Conservation (phyloP, 108 stramenopile species). For the Licmophora abbreviata region DNA sequence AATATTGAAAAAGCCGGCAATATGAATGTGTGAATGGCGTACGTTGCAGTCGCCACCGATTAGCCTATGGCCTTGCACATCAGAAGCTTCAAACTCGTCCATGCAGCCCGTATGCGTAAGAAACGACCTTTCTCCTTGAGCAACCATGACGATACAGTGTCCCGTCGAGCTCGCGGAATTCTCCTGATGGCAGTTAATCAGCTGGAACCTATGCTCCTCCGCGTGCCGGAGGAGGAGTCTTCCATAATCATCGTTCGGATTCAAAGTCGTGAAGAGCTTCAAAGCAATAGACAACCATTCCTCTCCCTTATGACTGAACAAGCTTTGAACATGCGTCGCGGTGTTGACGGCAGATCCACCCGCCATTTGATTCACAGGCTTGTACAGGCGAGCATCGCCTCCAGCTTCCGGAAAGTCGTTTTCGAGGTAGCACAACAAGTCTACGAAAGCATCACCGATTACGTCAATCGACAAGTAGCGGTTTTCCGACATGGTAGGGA, state of each 20-base stretch:
- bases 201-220: conserved; percentile 30
- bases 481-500: too few species aligned
- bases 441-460: conserved; percentile 75
- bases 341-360: conserved; percentile 74
- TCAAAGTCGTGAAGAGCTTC: conserved; percentile 52
- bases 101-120: conserved; percentile 72
- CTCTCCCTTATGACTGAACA: conserved; percentile 18
- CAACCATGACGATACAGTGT: conserved; percentile 66
- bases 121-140: conserved; percentile 58
- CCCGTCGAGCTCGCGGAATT: conserved; percentile 34
- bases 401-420: conserved; percentile 36
- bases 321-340: conserved; percentile 51
- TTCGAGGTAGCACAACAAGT: conserved; percentile 58
- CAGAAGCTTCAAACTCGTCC: conserved; percentile 38
- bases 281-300: conserved; percentile 3
- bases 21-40: conserved; percentile 39
- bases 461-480: conserved; percentile 30
- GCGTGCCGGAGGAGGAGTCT: conserved; percentile 43
- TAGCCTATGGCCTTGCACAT: conserved; percentile 22
- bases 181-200: conserved; percentile 45
- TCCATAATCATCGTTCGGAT: conserved; percentile 65
- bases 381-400: conserved; percentile 55
- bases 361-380: conserved; percentile 45
- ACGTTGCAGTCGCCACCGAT: neutral
- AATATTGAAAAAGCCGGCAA: conserved; percentile 73